Evolutionary conservation across 2,329 filamentous ascomycete species (phyloP), one percentile per base, ranked within the genome.

Genomic region (Cercospora sojina): DNA sequence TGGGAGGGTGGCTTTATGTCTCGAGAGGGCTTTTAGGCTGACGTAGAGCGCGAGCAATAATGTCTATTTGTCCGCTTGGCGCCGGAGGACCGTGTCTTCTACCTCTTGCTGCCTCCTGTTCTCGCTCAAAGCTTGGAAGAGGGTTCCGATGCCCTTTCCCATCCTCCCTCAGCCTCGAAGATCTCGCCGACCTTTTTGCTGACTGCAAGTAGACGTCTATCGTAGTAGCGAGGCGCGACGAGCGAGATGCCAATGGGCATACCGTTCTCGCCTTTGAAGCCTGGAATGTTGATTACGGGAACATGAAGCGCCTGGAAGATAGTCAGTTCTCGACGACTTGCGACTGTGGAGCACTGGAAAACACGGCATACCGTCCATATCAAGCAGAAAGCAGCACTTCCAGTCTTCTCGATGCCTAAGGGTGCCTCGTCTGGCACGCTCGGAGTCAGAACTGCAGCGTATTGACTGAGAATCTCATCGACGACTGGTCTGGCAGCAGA

Each of bases 281-380:
- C 88, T 0, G 87, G 87, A 0, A 90, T 75, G 66, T 90, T 90
- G 18, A 90, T 76, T 0, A 87, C 85, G 0, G 88, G 88, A 1
- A 82, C 84, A 67, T 90, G 88, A 9, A 90, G 76, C 8, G 77
- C 43, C 43, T 47, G 9, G 2, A 13, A 4, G 43, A 47, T 1
- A 13, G 18, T 47, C 43, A 47, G 18, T 47, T 47, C 20, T 23
- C 43, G 8, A n/a, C 13, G 3, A n/a, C 4, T 7, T 38, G 35
- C 16, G 16, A n/a, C 13, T 8, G n/a, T 41, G 6, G 7, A 41
- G 7, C 35, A 8, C 2, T n/a, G 41, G 4, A 23, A 47, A 9
- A 3, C 20, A 51, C 20, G 47, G 27, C 47, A 2, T 25, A 51
- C 78, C 70, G 71, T 74, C 69, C 70, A 74, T 58, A 70, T 69